Base-by-base conservation (phyloP, 306 rosid genomes). In the Morella rubra region DNA sequence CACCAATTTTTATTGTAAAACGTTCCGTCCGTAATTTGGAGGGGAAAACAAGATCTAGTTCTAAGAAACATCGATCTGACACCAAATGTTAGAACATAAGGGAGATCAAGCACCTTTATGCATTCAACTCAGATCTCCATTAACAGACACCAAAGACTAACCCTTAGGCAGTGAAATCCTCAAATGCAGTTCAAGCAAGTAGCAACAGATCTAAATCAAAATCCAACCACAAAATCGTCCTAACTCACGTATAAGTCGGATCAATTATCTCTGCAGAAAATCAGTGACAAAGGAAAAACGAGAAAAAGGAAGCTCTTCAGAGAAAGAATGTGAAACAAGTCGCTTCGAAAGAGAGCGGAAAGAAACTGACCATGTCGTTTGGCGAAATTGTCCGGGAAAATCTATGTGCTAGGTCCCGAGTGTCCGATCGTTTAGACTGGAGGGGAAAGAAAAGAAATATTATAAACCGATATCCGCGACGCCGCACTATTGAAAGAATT, bases 361-460 rank as follows among this genome's bases (percentile, higher is more conserved):
- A 64, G 76, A 68, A 76, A 19, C 77, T 75, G 50, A 81, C 84
- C 84, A 81, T 81, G 74, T 18, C 46, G 72, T 52, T 79, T 49
- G 47, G 70, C 45, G 44, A 45, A 44, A 72, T 12, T 81, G 72
- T 71, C 74, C 81, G 27, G 53, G 74, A 64, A 71, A 76, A 54
- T 61, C 20, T 44, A 46, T 54, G 74, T 73, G 44, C 74, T 79
- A 0, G 7, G 22, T 56, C 51, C 66, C 77, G 55, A 42, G 56
- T 1, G 65, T 8, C 41, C 37, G 16, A 66, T 18, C 27, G 15
- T 18, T 8, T 24, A 44, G 27, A 12, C 46, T 65, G 5, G 11
- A 41, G 12, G 49, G 49, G 24, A 8, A 50, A 66, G 6, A 62
- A 12, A 3, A 56, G 8, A 19, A 10, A 22, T 11, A 1, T 22